Evolutionary conservation across 257 asterid genomes (phyloP).

Genomic region (Leptodermis oblonga): DNA sequence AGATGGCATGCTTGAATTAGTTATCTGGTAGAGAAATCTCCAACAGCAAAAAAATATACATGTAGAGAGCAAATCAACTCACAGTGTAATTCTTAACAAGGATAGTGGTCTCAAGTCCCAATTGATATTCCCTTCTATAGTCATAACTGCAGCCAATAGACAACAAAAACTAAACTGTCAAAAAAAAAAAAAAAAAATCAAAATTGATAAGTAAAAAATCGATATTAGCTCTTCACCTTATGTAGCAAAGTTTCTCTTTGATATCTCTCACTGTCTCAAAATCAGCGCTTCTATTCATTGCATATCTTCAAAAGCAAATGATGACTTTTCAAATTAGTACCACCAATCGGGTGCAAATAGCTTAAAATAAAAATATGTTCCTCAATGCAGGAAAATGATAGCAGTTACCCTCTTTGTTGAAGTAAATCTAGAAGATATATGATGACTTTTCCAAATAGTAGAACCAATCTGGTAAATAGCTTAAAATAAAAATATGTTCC

Average conservation of each 20-base stretch:
- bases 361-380: conserved; percentile 10
- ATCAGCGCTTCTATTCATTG: conserved; percentile 88
- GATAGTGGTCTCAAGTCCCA: conserved; percentile 96
- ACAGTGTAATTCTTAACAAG: conserved; percentile 97
- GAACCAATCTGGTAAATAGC: conserved; percentile 9
- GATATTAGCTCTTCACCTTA: conserved; percentile 48
- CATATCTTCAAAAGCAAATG: conserved; percentile 54
- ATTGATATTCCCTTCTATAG: conserved; percentile 95
- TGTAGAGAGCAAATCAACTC: conserved; percentile 28
- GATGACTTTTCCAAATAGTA: conserved; percentile 8
- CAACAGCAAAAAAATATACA: not conserved
- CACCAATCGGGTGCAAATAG: conserved; percentile 11
- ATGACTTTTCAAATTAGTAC: conserved; percentile 5
- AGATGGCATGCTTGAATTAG: not conserved
- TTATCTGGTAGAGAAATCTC: not conserved
- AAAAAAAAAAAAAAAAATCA: conserved; percentile 5
- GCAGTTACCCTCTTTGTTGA: too few relatives aligned
- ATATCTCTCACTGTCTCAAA: conserved; percentile 93
- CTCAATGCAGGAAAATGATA: conserved; percentile 12
- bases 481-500: conserved; percentile 11
- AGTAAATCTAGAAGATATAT: too few relatives aligned
- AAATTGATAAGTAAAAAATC: conserved; percentile 1
- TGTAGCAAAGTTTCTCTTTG: conserved; percentile 95
- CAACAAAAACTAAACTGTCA: conserved; percentile 8
- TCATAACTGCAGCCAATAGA: conserved; percentile 56